phyloP scores from a whole-genome alignment of 1,284 basidiomycete species.

The Boletus albobrunnescens region DNA sequence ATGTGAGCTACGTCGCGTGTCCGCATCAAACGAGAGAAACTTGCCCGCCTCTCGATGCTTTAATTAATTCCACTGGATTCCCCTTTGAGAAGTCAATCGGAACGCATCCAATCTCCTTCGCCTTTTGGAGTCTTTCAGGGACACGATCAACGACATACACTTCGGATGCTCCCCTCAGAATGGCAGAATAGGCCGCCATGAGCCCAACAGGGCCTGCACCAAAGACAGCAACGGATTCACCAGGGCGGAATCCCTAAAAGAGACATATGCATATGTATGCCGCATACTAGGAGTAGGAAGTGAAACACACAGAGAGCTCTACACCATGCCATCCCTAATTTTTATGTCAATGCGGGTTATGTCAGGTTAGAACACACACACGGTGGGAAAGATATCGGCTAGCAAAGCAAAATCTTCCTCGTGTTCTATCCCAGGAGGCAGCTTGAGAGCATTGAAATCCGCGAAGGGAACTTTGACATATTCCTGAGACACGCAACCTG shows the following conservation, averaged over 20 bases:
- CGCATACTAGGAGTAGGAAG: conserved; percentile 39
- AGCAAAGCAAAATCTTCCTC: background rate
- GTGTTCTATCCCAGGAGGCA: background rate
- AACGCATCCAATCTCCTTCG: conserved; percentile 47
- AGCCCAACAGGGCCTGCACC: background rate
- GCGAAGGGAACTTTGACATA: background rate
- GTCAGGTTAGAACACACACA: background rate
- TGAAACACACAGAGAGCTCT: conserved; percentile 14
- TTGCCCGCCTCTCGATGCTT: background rate
- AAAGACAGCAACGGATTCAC: background rate
- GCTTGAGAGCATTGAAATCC: background rate
- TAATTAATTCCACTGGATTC: background rate
- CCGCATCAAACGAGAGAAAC: background rate
- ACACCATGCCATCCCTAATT: background rate
- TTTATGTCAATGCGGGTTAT: background rate
- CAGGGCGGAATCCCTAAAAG: background rate
- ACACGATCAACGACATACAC: conserved; percentile 55
- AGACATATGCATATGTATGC: background rate
- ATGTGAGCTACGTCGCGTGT: background rate
- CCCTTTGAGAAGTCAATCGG: conserved; percentile 42
- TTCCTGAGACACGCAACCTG: background rate
- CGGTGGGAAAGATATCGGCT: background rate
- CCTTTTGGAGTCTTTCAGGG: conserved; percentile 39
- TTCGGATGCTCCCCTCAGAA: conserved; percentile 46
- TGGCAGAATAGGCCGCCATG: conserved; percentile 43